Evolutionary conservation across 768 basidiomycete species (phyloP).

Genomic region (Brasilioporus rufonigricans): DNA sequence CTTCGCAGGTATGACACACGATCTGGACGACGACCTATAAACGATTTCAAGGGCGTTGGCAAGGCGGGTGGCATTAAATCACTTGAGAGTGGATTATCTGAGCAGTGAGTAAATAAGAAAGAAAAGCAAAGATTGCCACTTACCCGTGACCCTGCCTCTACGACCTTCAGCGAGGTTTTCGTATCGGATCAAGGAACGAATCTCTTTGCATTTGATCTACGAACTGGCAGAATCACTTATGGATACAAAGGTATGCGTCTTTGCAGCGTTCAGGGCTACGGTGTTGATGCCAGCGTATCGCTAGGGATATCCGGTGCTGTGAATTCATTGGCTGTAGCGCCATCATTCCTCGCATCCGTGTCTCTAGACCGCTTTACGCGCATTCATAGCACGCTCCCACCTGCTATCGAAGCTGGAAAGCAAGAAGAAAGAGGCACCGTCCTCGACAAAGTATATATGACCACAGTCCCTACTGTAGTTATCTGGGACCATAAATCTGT

Average conservation of each 20-base stretch:
- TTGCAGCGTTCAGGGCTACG: background rate
- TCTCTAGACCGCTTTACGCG: conserved; percentile 70
- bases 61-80: conserved; percentile 61
- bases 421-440: conserved; percentile 59
- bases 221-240: conserved; percentile 63
- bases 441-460: conserved; percentile 62
- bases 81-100: conserved; percentile 56
- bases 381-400: conserved; percentile 60
- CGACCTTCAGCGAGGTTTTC: conserved; percentile 57
- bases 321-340: conserved; percentile 57
- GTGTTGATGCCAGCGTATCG: background rate
- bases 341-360: conserved; percentile 54
- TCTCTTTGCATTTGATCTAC: conserved; percentile 64
- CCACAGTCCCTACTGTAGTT: conserved; percentile 57
- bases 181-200: conserved; percentile 64
- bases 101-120: conserved; percentile 51
- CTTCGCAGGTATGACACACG: conserved; percentile 78
- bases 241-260: conserved; percentile 58
- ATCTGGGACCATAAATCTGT: conserved; percentile 54
- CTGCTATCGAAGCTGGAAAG: conserved; percentile 45
- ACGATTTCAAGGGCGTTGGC: conserved; percentile 59
- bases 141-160: background rate
- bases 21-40: conserved; percentile 62
- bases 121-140: background rate
- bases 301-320: conserved; percentile 72